These are phyloP conservation scores for Trebouxia sp. DNA, from an alignment of 139 green algal genomes.

Conservation along the genomic window DNA sequence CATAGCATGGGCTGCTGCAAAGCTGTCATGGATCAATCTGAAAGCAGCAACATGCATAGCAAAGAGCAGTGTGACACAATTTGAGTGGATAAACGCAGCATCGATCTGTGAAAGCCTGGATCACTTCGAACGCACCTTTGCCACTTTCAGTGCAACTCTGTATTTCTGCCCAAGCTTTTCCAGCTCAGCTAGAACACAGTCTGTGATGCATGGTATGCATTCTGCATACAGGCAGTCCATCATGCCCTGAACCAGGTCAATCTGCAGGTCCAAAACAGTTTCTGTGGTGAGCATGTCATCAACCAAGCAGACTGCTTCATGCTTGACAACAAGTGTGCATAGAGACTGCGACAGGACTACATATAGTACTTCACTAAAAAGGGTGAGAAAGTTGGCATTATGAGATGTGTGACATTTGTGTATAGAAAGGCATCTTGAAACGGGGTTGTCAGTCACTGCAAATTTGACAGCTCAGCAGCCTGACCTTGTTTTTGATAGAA, in stretches of 20 bases:
- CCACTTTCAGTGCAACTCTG: constrained; percentile 94
- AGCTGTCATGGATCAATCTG: not conserved
- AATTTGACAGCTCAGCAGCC: not conserved
- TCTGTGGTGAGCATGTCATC: not conserved
- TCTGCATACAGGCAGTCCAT: constrained; percentile 99
- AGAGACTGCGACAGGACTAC: not conserved
- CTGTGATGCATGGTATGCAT: constrained; percentile 96
- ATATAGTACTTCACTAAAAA: not conserved
- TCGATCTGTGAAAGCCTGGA: too few relatives aligned
- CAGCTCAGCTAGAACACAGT: constrained; percentile 98
- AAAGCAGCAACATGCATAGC: too few relatives aligned
- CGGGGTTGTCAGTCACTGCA: not conserved
- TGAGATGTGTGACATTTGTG: not conserved
- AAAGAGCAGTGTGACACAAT: too few relatives aligned
- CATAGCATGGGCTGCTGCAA: not conserved
- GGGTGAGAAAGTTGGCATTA: not conserved
- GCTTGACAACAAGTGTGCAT: not conserved
- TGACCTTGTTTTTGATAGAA: constrained; percentile 97
- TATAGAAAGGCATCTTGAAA: too few relatives aligned
- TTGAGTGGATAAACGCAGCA: too few relatives aligned
- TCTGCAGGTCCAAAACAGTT: constrained; percentile 50
- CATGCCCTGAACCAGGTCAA: constrained; percentile 93
- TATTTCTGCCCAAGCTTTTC: constrained; percentile 99
- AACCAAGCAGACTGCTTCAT: not conserved
- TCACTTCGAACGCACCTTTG: constrained; percentile 71